Percentiles rank a stretch among this genome's conserved stretches.
Conservation (phyloP, 2,329 filamentous ascomycete genomes). For the Grosmannia penicillata region DNA sequence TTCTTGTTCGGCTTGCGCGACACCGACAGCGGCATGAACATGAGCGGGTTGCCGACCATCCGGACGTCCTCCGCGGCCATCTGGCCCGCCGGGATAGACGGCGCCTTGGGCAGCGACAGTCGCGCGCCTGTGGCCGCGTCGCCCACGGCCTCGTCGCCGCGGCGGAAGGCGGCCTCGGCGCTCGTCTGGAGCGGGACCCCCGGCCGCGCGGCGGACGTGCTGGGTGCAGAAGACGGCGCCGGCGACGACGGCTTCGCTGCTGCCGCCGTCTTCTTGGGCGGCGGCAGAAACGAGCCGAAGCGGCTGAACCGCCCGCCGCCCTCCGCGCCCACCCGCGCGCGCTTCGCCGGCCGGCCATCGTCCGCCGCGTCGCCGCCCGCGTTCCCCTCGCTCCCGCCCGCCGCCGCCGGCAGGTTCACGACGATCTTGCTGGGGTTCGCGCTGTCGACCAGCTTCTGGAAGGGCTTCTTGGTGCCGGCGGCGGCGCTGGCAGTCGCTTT, state of each 20-base stretch:
- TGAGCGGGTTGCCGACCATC: slow-evolving; percentile 62
- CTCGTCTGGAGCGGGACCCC: slow-evolving; percentile 73
- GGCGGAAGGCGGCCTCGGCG: slow-evolving; percentile 57
- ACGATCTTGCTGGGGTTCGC: slow-evolving; percentile 72
- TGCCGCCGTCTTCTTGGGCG: slow-evolving; percentile 52
- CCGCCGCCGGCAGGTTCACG: slow-evolving; percentile 52
- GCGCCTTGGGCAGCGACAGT: slow-evolving; percentile 24
- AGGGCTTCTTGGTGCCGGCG: slow-evolving; percentile 43
- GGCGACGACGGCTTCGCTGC: slow-evolving; percentile 15
- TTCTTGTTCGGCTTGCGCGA: slow-evolving; percentile 60
- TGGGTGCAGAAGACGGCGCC: slow-evolving; percentile 15
- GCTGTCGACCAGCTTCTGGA: slow-evolving; percentile 70
- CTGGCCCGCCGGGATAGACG: slow-evolving; percentile 38
- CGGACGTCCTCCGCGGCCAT: slow-evolving; percentile 50
- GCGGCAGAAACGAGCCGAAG: slow-evolving; percentile 75
- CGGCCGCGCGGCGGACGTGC: slow-evolving; percentile 27
- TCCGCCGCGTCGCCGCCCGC: slow-evolving; percentile 18
- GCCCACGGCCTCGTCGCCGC: neutral
- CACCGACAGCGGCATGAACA: slow-evolving; percentile 83
- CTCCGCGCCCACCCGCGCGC: slow-evolving; percentile 34
- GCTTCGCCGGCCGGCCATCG: slow-evolving; percentile 54
- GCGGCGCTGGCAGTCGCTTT: slow-evolving; percentile 10
- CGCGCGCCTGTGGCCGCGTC: slow-evolving; percentile 4
- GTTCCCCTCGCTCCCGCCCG: slow-evolving; percentile 16
- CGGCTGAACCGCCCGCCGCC: slow-evolving; percentile 53